Evolutionary conservation across 1,284 basidiomycete species (phyloP), one percentile per base, ranked within the genome.

Genomic region (Pisolithus thermaeus): DNA sequence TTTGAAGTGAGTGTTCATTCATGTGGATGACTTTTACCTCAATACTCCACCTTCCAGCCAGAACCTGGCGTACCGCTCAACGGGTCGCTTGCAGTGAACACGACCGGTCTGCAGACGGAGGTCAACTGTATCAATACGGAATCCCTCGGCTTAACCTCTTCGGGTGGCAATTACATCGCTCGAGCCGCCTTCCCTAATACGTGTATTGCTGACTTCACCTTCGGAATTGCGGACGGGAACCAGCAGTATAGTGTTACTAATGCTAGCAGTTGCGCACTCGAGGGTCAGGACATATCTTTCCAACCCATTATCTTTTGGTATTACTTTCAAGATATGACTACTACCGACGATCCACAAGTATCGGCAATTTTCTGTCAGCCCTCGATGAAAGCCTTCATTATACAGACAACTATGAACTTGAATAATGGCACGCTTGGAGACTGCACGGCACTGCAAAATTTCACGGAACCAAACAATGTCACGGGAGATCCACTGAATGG

Each of bases 321-420:
- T 16, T 8, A 18, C 27, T 2, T 7, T 1, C 38, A 63, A 9
- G 54, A 37, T 9, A 55, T 12, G 52, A 36, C 35, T 47, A 53
- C 44, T 41, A 70, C 12, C 42, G 18, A 25, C 25, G 42, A 5
- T 11, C 42, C 42, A n/a, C 70, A 92, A 76, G 91, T 97, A 57
- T 93, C 94, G 30, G 94, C 94, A 59, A 87, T 97, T 70, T 99
- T 97, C 92, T 92, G 97, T 73, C 95, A 95, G 75, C 93, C 97
- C 54, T 92, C 93, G 32, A 97, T 97, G 93, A 96, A 95, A 77
- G 28, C 20, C 6, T 44, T 44, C 27, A 7, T 2, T 30, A 44
- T 18, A 27, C 7, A 6, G 96, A 99, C 70, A 92, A 98, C 55
- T 95, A 99, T 76, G 96, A 98, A 65, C 65, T 22, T 44, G 90